phyloP scores from a whole-genome alignment of 1,139 yeast genomes.

The Kurtzmaniella quercitrusa region DNA sequence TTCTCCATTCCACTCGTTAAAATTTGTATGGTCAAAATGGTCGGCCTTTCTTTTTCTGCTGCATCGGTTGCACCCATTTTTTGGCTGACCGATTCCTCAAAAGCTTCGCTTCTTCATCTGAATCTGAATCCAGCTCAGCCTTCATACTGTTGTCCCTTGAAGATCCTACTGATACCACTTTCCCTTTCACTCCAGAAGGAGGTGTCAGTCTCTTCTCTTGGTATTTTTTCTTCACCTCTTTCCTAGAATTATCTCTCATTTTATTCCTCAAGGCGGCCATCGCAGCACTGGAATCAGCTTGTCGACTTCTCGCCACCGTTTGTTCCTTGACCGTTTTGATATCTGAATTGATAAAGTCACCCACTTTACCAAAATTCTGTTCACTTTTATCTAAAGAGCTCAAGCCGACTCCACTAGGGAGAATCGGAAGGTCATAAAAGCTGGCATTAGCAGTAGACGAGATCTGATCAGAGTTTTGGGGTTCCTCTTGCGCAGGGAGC shows the following conservation, averaged over 20 bases:
- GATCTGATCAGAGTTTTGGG: slow-evolving; percentile 1
- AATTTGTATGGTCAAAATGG: slow-evolving; percentile 23
- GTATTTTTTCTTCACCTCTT: slow-evolving; percentile 10
- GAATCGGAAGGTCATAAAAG: slow-evolving; percentile 41
- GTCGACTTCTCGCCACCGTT: slow-evolving; percentile 12
- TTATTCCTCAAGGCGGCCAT: slow-evolving; percentile 45
- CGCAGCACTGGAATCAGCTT: slow-evolving; percentile 21
- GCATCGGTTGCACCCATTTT: slow-evolving; percentile 5
- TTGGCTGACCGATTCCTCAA: slow-evolving; percentile 8
- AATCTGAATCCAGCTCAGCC: slow-evolving; percentile 4
- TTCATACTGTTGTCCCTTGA: background rate
- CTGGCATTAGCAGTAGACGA: slow-evolving; percentile 4
- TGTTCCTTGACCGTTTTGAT: slow-evolving; percentile 6
- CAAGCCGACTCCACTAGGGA: slow-evolving; percentile 42
- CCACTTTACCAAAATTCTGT: slow-evolving; percentile 15
- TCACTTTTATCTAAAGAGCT: slow-evolving; percentile 14
- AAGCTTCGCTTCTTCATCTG: slow-evolving; percentile 8
- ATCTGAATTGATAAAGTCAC: slow-evolving; percentile 25
- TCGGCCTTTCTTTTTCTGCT: slow-evolving; percentile 14
- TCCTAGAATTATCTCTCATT: slow-evolving; percentile 31
- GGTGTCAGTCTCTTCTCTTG: slow-evolving; percentile 11
- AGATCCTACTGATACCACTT: background rate
- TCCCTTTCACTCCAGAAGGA: slow-evolving; percentile 5
- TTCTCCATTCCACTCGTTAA: too few relatives aligned
- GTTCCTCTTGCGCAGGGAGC: slow-evolving; percentile 20